phyloP scores from a whole-genome alignment of 2,329 filamentous ascomycete genomes.

The Colletotrichum orchidophilum region DNA sequence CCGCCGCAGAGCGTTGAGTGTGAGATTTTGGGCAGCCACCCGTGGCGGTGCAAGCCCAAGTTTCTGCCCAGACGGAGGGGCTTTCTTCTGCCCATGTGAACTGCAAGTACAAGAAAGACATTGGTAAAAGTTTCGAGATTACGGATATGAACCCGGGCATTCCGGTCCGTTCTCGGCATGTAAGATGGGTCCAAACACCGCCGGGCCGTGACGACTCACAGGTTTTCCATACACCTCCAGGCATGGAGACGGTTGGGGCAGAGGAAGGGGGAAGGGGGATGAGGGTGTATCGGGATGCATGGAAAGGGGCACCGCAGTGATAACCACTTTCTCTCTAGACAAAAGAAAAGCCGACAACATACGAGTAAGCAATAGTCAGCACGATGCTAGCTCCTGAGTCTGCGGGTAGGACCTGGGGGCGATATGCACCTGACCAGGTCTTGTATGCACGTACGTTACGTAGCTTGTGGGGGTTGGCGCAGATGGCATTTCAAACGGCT shows the following conservation, averaged over 20 bases:
- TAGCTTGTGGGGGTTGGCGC: too few relatives aligned
- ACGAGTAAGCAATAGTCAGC: background rate
- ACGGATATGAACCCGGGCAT: background rate
- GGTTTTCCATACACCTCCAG: too few relatives aligned
- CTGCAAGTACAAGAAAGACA: background rate
- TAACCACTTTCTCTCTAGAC: background rate
- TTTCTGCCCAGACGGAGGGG: background rate
- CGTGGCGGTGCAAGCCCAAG: background rate
- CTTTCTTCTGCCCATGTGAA: background rate
- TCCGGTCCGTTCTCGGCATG: background rate
- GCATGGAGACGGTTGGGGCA: too few relatives aligned
- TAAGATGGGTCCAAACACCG: background rate
- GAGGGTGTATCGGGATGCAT: too few relatives aligned
- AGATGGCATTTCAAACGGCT: background rate
- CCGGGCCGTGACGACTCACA: too few relatives aligned
- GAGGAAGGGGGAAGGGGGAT: too few relatives aligned
- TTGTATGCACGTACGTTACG: background rate
- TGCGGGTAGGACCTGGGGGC: background rate
- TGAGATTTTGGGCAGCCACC: background rate
- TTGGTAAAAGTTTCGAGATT: background rate
- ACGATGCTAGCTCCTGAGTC: background rate
- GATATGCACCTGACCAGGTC: background rate
- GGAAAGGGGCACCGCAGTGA: background rate
- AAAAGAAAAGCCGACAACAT: background rate
- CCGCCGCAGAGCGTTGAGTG: background rate